Evolutionary conservation across 768 basidiomycete species (phyloP), one percentile per base, ranked within the genome.

Genomic region (Peribolospora baueri): DNA sequence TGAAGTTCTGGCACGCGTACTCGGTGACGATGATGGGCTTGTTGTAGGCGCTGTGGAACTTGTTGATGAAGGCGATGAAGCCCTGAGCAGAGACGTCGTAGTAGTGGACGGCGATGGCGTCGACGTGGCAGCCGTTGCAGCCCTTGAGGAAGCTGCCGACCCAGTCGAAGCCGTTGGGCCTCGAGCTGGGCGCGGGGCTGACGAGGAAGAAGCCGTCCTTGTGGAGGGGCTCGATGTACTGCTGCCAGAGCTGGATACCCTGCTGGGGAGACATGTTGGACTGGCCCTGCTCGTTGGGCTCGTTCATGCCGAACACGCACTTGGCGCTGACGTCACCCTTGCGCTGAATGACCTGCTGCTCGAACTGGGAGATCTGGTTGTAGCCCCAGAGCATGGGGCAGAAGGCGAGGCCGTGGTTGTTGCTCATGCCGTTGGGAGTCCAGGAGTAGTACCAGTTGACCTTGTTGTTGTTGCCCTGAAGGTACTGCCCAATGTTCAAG

Each of bases 1-100:
- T 64, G 58, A 65, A 69, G 56, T 63, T 63, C 59, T 69, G 66
- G 60, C 65, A 66, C 50, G 64, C 65, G 58, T 67, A 67, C 42
- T 60, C 59, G 45, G 59, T 60, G 9, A 60, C 57, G 25, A 25
- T 25, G 25, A 25, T 25, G 25, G 53, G 53, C 38, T 54, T 54
- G n/a, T 54, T 38, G 14, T 39, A 37, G 7, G 10, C 13, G 8
- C 38, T n/a, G 53, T 54, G 53, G 53, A 36, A 54, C 14, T 54
- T 63, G 47, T 55, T 40, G 45, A 66, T 63, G 61, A 66, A 67
- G 47, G 52, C 8, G 55, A 66, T 57, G 65, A 67, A 65, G 54
- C 55, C 47, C 8, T 54, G 13, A 10, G 56, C 54, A 5, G 50
- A 43, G 51, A 55, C 57, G 49, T 63, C 59, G 57, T 67, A 67